Evolutionary conservation across 1,284 basidiomycete genomes (phyloP).

Genomic region (Pyrrhoderma noxium): DNA sequence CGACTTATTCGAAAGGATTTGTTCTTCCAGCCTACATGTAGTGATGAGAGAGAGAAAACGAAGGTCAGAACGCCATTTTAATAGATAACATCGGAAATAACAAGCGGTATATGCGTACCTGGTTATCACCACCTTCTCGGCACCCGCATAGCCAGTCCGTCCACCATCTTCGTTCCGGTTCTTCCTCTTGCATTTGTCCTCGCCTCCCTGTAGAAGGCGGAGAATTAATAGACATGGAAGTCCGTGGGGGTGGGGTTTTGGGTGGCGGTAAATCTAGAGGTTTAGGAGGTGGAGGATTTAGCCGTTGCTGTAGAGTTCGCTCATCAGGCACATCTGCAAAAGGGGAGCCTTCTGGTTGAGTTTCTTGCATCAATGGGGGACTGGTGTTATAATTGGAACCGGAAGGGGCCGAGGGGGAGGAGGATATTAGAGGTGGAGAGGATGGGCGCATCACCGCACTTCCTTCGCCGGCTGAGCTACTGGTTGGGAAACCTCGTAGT

Average conservation of each 20-base stretch:
- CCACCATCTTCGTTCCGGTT: constrained; percentile 49
- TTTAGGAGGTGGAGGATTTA: constrained; percentile 33
- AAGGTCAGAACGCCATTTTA: not conserved
- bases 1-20: constrained; percentile 61
- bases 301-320: constrained; percentile 19
- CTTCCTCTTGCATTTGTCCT: constrained; percentile 29
- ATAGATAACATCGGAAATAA: constrained; percentile 1
- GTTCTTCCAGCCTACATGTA: constrained; percentile 56
- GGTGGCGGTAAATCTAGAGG: constrained; percentile 53
- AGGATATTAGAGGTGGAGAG: constrained; percentile 8
- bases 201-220: constrained; percentile 18
- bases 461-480: not conserved
- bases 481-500: constrained; percentile 4
- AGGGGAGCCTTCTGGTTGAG: constrained; percentile 4
- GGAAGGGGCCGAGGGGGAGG: not conserved
- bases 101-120: constrained; percentile 37
- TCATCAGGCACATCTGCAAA: constrained; percentile 1
- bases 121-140: constrained; percentile 61
- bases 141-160: constrained; percentile 79
- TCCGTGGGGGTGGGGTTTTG: constrained; percentile 46
- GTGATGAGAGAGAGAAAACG: not conserved
- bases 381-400: not conserved
- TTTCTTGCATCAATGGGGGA: not conserved
- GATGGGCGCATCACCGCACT: constrained; percentile 15
- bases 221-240: too few species aligned